Evolutionary conservation across 768 basidiomycete genomes (phyloP).

Genomic region (Trametes elegans): DNA sequence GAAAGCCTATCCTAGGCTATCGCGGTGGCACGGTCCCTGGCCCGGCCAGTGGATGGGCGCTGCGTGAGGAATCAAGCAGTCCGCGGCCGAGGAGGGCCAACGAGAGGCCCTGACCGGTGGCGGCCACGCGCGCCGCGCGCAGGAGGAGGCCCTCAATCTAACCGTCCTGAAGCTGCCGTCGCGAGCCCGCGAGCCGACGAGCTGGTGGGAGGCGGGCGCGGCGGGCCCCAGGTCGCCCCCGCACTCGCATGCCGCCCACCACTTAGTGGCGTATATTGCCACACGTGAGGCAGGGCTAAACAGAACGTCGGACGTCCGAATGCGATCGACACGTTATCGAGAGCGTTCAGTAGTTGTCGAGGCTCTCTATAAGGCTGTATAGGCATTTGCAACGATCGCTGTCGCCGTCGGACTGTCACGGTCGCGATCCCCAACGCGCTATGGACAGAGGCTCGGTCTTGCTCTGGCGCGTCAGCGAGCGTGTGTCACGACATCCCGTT

Average conservation of each 20-base stretch:
- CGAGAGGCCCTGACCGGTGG: background rate
- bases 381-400: background rate
- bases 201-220: background rate
- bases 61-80: slow-evolving; percentile 1
- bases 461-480: too few relatives aligned
- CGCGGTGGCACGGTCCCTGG: background rate
- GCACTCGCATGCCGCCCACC: background rate
- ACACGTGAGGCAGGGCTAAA: slow-evolving; percentile 10
- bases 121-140: slow-evolving; percentile 4
- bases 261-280: slow-evolving; percentile 15
- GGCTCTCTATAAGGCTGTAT: too few relatives aligned
- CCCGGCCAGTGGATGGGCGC: background rate
- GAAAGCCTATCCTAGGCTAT: background rate
- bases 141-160: slow-evolving; percentile 11
- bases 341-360: background rate
- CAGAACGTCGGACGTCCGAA: slow-evolving; percentile 1
- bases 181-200: background rate
- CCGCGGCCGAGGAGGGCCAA: background rate
- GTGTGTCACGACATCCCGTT: too few relatives aligned
- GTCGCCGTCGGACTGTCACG: background rate
- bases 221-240: slow-evolving; percentile 1
- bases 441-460: too few relatives aligned
- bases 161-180: slow-evolving; percentile 1
- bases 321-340: slow-evolving; percentile 11
- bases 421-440: too few relatives aligned